Evolutionary conservation across 1,139 yeast species (phyloP).

Genomic region (Pichia sp.): DNA sequence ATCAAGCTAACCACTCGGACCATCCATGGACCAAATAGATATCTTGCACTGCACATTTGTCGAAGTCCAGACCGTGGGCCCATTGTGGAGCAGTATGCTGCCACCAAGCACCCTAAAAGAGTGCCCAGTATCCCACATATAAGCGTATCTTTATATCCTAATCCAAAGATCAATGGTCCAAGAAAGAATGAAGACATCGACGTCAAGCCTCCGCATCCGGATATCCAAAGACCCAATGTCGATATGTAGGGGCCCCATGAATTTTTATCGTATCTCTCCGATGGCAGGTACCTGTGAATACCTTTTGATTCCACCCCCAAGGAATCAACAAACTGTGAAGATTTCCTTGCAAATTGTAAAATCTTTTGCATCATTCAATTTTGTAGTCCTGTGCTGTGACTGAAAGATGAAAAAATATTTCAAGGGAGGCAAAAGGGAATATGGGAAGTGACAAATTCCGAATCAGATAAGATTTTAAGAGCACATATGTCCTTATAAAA

Average conservation of each 20-base stretch:
- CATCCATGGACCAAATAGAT: constrained; percentile 78
- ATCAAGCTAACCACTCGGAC: constrained; percentile 69
- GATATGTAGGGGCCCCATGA: constrained; percentile 47
- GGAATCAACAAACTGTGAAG: constrained; percentile 30
- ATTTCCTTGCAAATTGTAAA: constrained; percentile 1
- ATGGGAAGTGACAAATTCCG: too few species aligned
- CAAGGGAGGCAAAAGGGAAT: too few species aligned
- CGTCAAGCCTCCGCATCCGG: constrained; percentile 80
- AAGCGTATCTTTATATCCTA: constrained; percentile 61
- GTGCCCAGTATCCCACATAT: constrained; percentile 60
- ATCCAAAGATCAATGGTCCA: constrained; percentile 65
- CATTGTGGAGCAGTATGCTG: constrained; percentile 78
- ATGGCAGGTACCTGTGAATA: constrained; percentile 69
- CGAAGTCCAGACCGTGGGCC: constrained; percentile 86
- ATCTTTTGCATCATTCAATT: constrained; percentile 1
- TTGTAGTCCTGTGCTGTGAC: background rate
- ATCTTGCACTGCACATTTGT: constrained; percentile 80
- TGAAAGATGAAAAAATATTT: too few species aligned
- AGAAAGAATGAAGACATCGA: constrained; percentile 78
- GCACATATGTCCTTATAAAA: background rate
- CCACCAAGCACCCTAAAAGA: constrained; percentile 63
- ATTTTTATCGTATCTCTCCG: constrained; percentile 53
- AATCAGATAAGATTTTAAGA: too few species aligned
- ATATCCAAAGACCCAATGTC: constrained; percentile 73
- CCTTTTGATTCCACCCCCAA: constrained; percentile 69